Percentiles rank a stretch among this genome's conserved stretches.
These are phyloP conservation scores for Trypanosoma cruzi DNA, from an alignment of 208 protist species.

Conservation along the genomic window DNA sequence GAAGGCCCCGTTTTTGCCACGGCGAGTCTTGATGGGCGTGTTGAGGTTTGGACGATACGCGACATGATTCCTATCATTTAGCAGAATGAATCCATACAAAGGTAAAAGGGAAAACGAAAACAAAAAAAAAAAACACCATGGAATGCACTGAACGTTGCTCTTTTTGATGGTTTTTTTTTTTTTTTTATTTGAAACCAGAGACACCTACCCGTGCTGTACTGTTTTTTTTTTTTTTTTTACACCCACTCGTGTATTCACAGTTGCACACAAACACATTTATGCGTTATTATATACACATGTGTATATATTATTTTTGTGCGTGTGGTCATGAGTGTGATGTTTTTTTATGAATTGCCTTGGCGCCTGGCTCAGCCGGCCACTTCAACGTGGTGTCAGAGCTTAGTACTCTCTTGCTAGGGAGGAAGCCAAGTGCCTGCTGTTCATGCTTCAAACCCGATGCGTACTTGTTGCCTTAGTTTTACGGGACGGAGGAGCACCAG, in stretches of 20 bases:
- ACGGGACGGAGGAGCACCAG: no score
- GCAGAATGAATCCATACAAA: neutral
- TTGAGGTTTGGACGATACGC: constrained; percentile 33
- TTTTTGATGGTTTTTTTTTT: constrained; percentile 5
- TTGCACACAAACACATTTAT: neutral
- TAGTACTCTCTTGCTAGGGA: no score
- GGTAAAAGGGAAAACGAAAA: constrained; percentile 5
- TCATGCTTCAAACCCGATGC: no score
- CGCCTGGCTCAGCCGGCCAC: no score
- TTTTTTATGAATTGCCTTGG: no score
- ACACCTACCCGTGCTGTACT: neutral
- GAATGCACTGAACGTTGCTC: neutral
- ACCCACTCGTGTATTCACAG: neutral
- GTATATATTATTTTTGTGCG: neutral
- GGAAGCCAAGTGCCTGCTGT: no score
- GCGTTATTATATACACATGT: neutral
- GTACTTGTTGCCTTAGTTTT: no score
- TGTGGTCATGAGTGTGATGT: neutral
- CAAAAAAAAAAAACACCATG: neutral
- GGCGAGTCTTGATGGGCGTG: constrained; percentile 34
- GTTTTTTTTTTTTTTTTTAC: neutral
- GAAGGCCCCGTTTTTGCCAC: constrained; percentile 29
- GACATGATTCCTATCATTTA: constrained; percentile 16
- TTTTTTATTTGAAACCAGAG: constrained; percentile 4
- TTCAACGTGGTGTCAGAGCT: no score